Conservation (phyloP, 495 filamentous ascomycete genomes). For the Penicillium manginii region DNA sequence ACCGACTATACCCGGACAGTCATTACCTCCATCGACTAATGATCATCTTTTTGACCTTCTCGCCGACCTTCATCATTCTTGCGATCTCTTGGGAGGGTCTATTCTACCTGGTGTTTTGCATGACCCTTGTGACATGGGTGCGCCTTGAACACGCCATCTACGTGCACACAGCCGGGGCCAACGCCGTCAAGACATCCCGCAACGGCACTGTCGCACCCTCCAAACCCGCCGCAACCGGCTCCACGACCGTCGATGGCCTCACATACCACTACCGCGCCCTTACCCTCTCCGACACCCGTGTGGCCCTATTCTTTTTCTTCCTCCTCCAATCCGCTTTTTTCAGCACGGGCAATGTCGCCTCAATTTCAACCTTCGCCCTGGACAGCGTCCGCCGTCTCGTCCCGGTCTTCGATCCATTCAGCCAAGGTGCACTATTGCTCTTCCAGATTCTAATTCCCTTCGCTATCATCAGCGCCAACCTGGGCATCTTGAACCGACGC, state of each 20-base stretch:
- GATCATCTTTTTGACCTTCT: conserved; percentile 90
- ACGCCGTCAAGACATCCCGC: conserved; percentile 22
- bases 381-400: conserved; percentile 91
- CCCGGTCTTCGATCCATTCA: conserved; percentile 92
- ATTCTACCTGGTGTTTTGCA: conserved; percentile 90
- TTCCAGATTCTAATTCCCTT: conserved; percentile 95
- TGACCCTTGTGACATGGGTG: conserved; percentile 86
- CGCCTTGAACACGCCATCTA: conserved; percentile 83
- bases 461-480: conserved; percentile 86
- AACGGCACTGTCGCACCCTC: conserved; percentile 22
- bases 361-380: conserved; percentile 90
- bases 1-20: conserved; percentile 79
- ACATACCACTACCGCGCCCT: conserved; percentile 68
- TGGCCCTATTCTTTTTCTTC: conserved; percentile 92
- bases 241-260: conserved; percentile 37
- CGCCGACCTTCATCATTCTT: conserved; percentile 92
- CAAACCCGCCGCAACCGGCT: conserved; percentile 33
- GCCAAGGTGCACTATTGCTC: conserved; percentile 83
- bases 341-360: conserved; percentile 95
- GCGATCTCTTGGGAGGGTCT: conserved; percentile 98
- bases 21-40: conserved; percentile 90
- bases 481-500: conserved; percentile 88
- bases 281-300: conserved; percentile 78
- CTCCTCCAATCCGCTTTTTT: conserved; percentile 97
- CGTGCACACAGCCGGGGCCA: conserved; percentile 46